These are phyloP conservation scores for Amanita thiersii DNA, from an alignment of 768 basidiomycete species.

Conservation along the genomic window DNA sequence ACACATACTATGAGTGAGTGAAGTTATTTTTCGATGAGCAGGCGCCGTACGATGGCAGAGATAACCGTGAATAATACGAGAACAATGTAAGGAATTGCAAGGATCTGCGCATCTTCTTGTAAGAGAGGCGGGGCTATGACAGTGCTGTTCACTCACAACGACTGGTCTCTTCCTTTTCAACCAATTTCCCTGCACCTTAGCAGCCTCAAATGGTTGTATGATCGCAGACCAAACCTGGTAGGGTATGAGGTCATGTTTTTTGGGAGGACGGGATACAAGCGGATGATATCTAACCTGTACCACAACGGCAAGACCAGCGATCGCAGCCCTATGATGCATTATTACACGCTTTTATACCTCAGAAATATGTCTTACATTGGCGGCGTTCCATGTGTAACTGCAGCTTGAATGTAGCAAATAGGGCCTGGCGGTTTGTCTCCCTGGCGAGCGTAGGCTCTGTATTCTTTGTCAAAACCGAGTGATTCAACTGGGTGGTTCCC, in stretches of 20 bases:
- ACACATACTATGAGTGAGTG: too few species aligned
- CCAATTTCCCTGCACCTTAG: too few species aligned
- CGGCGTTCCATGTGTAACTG: constrained; percentile 42
- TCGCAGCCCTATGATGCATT: constrained; percentile 25
- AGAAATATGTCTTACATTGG: constrained; percentile 34
- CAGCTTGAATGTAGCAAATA: constrained; percentile 43
- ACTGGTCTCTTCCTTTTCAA: too few species aligned
- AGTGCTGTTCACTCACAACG: too few species aligned
- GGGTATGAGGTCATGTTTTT: not conserved
- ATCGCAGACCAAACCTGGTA: not conserved
- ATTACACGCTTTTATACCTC: constrained; percentile 5
- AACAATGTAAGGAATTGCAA: constrained; percentile 25
- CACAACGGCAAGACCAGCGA: constrained; percentile 32
- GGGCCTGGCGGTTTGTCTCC: constrained; percentile 13
- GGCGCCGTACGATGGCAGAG: constrained; percentile 31
- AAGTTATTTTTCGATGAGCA: too few species aligned
- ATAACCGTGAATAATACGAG: constrained; percentile 32
- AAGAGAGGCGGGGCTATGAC: too few species aligned
- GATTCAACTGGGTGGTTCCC: too few species aligned
- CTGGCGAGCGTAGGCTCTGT: constrained; percentile 10
- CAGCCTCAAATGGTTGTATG: too few species aligned
- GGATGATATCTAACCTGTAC: constrained; percentile 31
- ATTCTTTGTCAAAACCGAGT: not conserved
- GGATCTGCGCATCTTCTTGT: constrained; percentile 12
- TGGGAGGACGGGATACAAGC: too few species aligned